A percentile compares a stretch with the other conserved stretches of the same genome.
Conservation (phyloP, 1,139 yeast species). For the Hyphopichia burtonii region DNA sequence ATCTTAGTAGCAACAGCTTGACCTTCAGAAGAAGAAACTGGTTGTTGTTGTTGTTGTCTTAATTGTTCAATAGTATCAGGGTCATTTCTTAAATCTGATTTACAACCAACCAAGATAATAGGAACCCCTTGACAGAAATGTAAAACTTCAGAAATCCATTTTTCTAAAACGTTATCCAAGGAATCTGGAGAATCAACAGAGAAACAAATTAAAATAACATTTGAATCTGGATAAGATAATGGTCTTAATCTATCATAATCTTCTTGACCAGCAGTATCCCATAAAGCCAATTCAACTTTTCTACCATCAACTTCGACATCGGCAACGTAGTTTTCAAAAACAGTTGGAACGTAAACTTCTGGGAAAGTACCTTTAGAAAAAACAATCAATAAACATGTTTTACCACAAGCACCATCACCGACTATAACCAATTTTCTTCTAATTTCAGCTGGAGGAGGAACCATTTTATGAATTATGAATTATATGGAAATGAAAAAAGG, state of each 20-base stretch:
- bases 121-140: conserved; percentile 97
- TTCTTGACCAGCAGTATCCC: conserved; percentile 99
- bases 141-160: conserved; percentile 92
- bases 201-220: conserved; percentile 89
- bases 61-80: conserved; percentile 72
- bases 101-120: conserved; percentile 89
- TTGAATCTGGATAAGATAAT: conserved; percentile 88
- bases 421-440: conserved; percentile 82
- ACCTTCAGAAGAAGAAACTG: conserved; percentile 78
- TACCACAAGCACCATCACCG: conserved; percentile 89
- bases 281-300: conserved; percentile 88
- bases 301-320: conserved; percentile 94
- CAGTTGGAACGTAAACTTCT: conserved; percentile 93
- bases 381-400: conserved; percentile 78
- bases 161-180: conserved; percentile 87
- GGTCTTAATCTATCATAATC: conserved; percentile 96
- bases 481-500: not conserved
- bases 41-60: conserved; percentile 71
- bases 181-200: conserved; percentile 92
- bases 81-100: conserved; percentile 85
- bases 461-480: conserved; percentile 27
- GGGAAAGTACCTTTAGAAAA: conserved; percentile 96
- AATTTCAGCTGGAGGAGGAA: conserved; percentile 60
- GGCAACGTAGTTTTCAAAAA: conserved; percentile 91
- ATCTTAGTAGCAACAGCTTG: conserved; percentile 82